A percentile compares a stretch with the other conserved stretches of the same genome.
Conservation (phyloP, 352 stramenopile genomes). For the Phytophthora pistaciae region DNA sequence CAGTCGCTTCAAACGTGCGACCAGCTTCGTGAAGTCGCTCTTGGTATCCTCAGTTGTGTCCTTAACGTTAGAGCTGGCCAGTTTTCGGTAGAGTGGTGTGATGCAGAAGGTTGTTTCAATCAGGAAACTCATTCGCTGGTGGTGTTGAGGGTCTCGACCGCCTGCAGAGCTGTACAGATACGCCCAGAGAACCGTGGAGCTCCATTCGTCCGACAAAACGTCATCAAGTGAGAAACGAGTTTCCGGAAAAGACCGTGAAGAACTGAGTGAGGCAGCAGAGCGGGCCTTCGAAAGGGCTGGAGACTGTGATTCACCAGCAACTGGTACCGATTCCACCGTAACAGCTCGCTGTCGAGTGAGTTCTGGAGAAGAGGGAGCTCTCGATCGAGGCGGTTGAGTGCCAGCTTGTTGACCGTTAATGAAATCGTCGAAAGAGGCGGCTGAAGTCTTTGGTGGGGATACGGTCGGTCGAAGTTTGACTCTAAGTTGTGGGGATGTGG, state of each 20-base stretch:
- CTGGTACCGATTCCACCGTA: constrained; percentile 1
- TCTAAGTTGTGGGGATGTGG: constrained; percentile 2
- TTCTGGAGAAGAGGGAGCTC: background rate
- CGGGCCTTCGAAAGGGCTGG: constrained; percentile 12
- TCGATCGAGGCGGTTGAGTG: background rate
- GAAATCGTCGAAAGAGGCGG: constrained; percentile 12
- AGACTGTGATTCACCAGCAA: background rate
- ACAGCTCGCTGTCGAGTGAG: constrained; percentile 19
- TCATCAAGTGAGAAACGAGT: constrained; percentile 52
- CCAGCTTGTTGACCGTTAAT: background rate
- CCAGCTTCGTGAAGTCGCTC: constrained; percentile 2
- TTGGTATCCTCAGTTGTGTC: too few species aligned
- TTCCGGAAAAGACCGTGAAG: constrained; percentile 4
- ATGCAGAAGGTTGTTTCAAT: constrained; percentile 66
- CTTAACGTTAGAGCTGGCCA: too few species aligned
- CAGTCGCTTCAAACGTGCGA: constrained; percentile 6
- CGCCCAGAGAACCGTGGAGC: constrained; percentile 77
- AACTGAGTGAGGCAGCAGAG: constrained; percentile 15
- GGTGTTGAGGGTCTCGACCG: constrained; percentile 36
- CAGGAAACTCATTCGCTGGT: constrained; percentile 68
- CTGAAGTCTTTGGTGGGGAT: background rate
- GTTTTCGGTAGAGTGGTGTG: constrained; percentile 40
- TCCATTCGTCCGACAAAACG: constrained; percentile 73
- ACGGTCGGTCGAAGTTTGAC: constrained; percentile 10
- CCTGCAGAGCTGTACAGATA: constrained; percentile 60